These are phyloP conservation scores for Prototheca stagnorum DNA, from an alignment of 163 green algal genomes.

Conservation along the genomic window DNA sequence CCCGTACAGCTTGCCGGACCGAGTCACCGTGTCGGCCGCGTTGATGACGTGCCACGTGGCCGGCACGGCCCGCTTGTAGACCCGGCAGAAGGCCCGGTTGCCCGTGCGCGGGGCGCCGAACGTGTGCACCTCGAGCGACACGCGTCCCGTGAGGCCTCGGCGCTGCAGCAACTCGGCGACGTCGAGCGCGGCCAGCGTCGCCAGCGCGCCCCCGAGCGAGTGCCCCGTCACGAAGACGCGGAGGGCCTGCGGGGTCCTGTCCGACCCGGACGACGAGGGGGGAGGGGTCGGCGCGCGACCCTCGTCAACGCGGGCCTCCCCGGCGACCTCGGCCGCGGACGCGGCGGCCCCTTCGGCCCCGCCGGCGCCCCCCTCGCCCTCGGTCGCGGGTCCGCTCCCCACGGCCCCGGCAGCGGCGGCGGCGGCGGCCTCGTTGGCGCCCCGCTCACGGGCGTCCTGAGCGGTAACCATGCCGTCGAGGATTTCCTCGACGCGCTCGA, in stretches of 20 bases:
- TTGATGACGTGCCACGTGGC: conserved; percentile 30
- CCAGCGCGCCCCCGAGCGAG: conserved; percentile 38
- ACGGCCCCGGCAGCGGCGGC: no score
- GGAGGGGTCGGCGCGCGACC: no score
- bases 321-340: no score
- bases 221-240: conserved; percentile 25
- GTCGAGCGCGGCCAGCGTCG: conserved; percentile 25
- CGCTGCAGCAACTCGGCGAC: background rate
- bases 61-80: conserved; percentile 9
- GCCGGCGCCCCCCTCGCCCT: no score
- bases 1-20: background rate
- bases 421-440: no score
- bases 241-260: background rate
- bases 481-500: background rate
- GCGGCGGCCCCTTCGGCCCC: no score
- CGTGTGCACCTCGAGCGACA: background rate
- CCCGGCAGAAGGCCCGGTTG: conserved; percentile 26
- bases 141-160: background rate
- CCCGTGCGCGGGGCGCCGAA: conserved; percentile 36
- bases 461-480: no score
- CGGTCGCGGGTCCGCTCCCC: no score
- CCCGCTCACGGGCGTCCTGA: background rate
- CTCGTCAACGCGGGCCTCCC: no score
- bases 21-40: conserved; percentile 2
- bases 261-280: no score